phyloP scores from a whole-genome alignment of 1,284 basidiomycete species.

The Marasmius oreades region DNA sequence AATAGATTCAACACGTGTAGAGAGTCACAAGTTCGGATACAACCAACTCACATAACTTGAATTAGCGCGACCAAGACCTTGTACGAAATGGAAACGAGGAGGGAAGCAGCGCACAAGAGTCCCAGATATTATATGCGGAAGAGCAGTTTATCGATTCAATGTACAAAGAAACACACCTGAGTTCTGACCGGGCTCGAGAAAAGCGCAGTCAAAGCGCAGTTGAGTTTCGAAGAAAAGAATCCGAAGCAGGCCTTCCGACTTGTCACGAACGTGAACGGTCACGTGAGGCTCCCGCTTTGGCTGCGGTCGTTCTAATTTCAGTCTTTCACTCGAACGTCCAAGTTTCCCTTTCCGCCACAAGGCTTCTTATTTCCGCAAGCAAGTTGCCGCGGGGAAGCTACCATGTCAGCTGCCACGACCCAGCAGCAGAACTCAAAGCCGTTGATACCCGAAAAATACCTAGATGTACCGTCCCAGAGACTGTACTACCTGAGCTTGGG shows the following conservation, averaged over 20 bases:
- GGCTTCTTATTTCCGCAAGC: background rate
- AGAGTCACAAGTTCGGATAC: too few species aligned
- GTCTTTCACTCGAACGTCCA: too few species aligned
- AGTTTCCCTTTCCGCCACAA: background rate
- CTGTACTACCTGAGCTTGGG: constrained; percentile 56
- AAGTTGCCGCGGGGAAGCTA: background rate
- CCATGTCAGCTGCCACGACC: constrained; percentile 10
- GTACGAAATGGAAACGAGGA: too few species aligned
- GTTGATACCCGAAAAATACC: constrained; percentile 44
- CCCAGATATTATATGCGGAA: background rate
- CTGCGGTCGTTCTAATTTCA: background rate
- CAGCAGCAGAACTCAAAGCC: constrained; percentile 7
- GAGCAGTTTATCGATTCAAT: background rate
- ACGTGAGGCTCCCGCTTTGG: background rate
- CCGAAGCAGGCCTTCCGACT: background rate
- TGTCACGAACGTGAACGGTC: background rate
- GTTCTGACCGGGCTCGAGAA: background rate
- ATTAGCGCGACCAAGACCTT: too few species aligned
- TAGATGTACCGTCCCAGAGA: constrained; percentile 57
- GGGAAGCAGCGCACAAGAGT: too few species aligned
- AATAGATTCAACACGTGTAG: too few species aligned
- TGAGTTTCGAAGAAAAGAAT: background rate
- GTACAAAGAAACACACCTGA: background rate
- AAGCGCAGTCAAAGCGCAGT: background rate
- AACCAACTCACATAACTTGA: too few species aligned